A percentile compares a stretch with the other conserved stretches of the same genome.
Conservation (phyloP, 176 grass and related monocot genomes). For the Oryza glumipatula region DNA sequence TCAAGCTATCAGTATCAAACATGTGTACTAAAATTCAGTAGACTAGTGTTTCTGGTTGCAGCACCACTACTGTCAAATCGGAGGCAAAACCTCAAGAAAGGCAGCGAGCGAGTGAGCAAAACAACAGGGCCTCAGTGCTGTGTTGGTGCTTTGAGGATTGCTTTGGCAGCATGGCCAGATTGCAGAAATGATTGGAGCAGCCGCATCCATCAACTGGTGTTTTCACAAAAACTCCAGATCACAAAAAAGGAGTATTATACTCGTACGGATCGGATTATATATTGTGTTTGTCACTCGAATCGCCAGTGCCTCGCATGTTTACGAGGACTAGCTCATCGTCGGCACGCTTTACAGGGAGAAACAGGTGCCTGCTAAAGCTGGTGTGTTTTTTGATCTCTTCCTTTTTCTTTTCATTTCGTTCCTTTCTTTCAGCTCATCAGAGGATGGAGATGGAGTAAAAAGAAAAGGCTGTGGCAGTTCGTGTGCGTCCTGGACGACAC, state of each 20-base stretch:
- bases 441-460: conserved; percentile 28
- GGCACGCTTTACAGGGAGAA: conserved; percentile 43
- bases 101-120: background rate
- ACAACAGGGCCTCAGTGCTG: conserved; percentile 5
- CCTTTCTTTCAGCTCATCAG: conserved; percentile 42
- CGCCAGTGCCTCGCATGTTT: conserved; percentile 45
- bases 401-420: background rate
- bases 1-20: background rate
- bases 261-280: background rate
- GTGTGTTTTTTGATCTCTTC: background rate
- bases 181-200: conserved; percentile 41
- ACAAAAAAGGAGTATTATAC: background rate
- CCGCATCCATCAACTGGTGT: background rate
- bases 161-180: conserved; percentile 34
- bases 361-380: conserved; percentile 41
- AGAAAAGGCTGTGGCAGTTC: conserved; percentile 20
- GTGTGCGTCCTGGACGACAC: conserved; percentile 46
- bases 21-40: no score
- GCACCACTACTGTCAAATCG: background rate
- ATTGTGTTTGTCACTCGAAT: background rate
- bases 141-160: background rate
- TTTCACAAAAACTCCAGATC: conserved; percentile 26
- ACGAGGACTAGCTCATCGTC: conserved; percentile 3
- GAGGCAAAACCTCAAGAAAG: background rate
- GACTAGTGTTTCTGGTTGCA: background rate